These are phyloP conservation scores for Geotrichum candidum DNA, from an alignment of 1,139 yeast genomes.

Conservation along the genomic window DNA sequence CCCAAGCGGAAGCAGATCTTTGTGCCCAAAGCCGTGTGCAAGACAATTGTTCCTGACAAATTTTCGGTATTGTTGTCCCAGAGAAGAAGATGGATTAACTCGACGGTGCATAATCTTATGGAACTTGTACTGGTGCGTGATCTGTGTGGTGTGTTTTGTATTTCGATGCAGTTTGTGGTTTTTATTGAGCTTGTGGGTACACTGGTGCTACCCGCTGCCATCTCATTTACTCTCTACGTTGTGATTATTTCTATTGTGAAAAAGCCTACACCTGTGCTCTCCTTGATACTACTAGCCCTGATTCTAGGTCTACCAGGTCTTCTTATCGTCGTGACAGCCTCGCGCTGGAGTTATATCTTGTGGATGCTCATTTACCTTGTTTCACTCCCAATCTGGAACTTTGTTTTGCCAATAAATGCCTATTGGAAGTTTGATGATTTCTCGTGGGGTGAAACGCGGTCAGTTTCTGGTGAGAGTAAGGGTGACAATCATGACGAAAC, in stretches of 20 bases:
- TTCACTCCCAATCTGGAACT: slow-evolving; percentile 89
- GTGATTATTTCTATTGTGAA: slow-evolving; percentile 64
- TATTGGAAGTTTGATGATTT: slow-evolving; percentile 94
- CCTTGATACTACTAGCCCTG: slow-evolving; percentile 66
- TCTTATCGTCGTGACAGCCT: slow-evolving; percentile 71
- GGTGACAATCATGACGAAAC: slow-evolving; percentile 56
- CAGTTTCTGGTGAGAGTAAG: slow-evolving; percentile 50
- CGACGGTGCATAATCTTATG: slow-evolving; percentile 35
- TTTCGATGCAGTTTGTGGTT: slow-evolving; percentile 36
- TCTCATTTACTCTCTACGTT: slow-evolving; percentile 74
- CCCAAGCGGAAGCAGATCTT: slow-evolving; percentile 33
- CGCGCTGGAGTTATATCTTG: slow-evolving; percentile 58
- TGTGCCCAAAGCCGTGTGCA: slow-evolving; percentile 33
- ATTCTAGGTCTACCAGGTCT: slow-evolving; percentile 82
- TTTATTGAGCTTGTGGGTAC: slow-evolving; percentile 34
- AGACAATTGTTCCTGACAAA: slow-evolving; percentile 32
- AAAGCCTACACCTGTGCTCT: slow-evolving; percentile 71
- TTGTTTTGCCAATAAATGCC: slow-evolving; percentile 76
- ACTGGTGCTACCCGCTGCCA: slow-evolving; percentile 80
- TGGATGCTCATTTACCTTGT: slow-evolving; percentile 74
- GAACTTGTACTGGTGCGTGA: slow-evolving; percentile 33
- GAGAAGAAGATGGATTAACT: slow-evolving; percentile 37
- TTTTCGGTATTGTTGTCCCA: slow-evolving; percentile 34
- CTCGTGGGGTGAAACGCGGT: slow-evolving; percentile 91
- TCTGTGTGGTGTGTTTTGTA: slow-evolving; percentile 36